phyloP scores from a whole-genome alignment of 208 protist genomes.

The Porcisia hertigi region DNA sequence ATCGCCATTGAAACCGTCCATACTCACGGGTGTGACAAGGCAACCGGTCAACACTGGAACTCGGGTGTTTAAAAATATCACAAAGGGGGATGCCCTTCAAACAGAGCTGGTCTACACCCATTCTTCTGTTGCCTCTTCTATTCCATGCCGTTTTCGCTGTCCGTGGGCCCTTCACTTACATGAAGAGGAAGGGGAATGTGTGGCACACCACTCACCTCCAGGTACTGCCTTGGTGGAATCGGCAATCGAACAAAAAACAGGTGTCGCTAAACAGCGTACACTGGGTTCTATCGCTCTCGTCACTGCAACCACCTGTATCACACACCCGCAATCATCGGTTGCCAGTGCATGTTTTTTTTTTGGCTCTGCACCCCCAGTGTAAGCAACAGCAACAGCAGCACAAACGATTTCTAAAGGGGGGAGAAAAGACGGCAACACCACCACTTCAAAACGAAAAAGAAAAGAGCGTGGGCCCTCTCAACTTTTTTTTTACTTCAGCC shows the following conservation, averaged over 20 bases:
- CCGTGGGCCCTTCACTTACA: no score
- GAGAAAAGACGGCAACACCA: background rate
- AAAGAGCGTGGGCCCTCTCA: no score
- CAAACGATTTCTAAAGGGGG: background rate
- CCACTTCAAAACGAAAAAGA: background rate
- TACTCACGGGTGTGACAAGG: no score
- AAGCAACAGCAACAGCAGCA: background rate
- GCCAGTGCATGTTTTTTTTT: background rate
- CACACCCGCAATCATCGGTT: background rate
- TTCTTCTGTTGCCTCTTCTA: no score
- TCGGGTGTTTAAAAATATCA: no score
- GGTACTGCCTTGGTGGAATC: background rate
- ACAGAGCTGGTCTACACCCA: no score
- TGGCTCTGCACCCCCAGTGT: background rate
- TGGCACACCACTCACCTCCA: background rate
- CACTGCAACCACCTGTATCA: background rate
- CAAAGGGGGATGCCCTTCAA: no score
- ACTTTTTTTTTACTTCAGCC: background rate
- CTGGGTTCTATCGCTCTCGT: background rate
- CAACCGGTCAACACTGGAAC: no score
- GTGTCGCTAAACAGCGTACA: background rate
- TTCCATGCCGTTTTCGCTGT: no score
- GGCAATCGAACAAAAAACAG: background rate
- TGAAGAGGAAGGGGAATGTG: no score
- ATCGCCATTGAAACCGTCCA: no score